These are phyloP conservation scores for Umbelopsis sp. DNA, from an alignment of 371 early-diverging fungal species.

Conservation along the genomic window DNA sequence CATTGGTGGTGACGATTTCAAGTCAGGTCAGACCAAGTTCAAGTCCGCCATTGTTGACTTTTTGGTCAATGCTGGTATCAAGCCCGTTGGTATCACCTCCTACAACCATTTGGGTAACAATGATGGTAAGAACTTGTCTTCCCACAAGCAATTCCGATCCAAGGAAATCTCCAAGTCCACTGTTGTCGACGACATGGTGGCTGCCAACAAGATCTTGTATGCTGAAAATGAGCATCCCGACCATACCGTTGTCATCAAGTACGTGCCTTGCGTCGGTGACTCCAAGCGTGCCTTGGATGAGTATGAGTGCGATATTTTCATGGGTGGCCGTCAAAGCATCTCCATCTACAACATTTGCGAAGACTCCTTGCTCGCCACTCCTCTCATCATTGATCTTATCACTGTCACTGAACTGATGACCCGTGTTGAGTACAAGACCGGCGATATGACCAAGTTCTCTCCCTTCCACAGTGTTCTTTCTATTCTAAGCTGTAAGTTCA, in stretches of 20 bases:
- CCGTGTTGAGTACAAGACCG: slow-evolving; percentile 85
- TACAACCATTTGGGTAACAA: slow-evolving; percentile 99
- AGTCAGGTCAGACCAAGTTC: slow-evolving; percentile 98
- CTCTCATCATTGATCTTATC: slow-evolving; percentile 93
- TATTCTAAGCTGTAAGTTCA: slow-evolving; percentile 62
- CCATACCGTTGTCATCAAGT: slow-evolving; percentile 97
- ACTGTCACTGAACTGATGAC: slow-evolving; percentile 95
- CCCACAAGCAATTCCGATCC: slow-evolving; percentile 95
- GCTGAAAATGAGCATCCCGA: slow-evolving; percentile 90
- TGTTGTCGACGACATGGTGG: slow-evolving; percentile 98
- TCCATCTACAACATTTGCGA: slow-evolving; percentile 98
- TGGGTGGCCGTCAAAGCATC: slow-evolving; percentile 96
- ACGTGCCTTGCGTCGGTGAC: slow-evolving; percentile 95
- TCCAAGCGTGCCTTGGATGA: slow-evolving; percentile 98
- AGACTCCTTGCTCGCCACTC: slow-evolving; percentile 96
- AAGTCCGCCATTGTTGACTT: slow-evolving; percentile 98
- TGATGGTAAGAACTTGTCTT: slow-evolving; percentile 96
- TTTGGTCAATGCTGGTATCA: slow-evolving; percentile 97
- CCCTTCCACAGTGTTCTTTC: slow-evolving; percentile 94
- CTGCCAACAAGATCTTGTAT: slow-evolving; percentile 90
- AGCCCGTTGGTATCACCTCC: slow-evolving; percentile 93
- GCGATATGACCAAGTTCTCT: slow-evolving; percentile 66
- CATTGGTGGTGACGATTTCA: slow-evolving; percentile 98
- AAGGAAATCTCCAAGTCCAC: slow-evolving; percentile 98
- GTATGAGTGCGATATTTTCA: slow-evolving; percentile 96